Evolutionary conservation across 352 stramenopile genomes (phyloP), one percentile per base, ranked within the genome.

Genomic region (Pythium guiyangense): DNA sequence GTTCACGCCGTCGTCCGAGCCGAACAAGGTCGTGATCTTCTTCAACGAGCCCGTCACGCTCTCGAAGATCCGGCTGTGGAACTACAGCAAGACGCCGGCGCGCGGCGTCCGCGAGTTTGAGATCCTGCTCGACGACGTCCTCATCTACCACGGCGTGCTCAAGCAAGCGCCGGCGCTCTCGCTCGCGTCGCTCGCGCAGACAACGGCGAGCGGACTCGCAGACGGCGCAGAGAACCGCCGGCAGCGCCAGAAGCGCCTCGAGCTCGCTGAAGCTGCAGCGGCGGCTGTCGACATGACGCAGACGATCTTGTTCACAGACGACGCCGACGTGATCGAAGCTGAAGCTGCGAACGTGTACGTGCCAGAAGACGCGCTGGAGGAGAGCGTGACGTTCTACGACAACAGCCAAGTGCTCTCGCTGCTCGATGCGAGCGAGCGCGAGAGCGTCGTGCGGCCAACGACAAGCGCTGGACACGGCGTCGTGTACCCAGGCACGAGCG

Each of bases 11-110:
- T 70, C 74, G 22, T n/a, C n/a, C n/a, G 67, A 83, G 20, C 64
- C 64, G 22, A 94, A 94, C 56, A 84, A 86, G 42, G 62, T 96
- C 27, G 70, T 87, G 12, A 56, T 91, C 22, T 84, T 90, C 44
- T 96, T 92, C 64, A 86, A 96, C 52, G 73, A 84, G 27, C 82
- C 82, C 0, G 66, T 93, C 15, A 77, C 77, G 2, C 58, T 94
- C n/a, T 93, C 84, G 20, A 80, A 79, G 48, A 83, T 94, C 55
- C 81, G 74, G 1, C n/a, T 96, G 17, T 94, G 78, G 78, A 96
- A 96, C 58, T 96, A 96, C 70, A 88, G 70, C 68, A 94, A 93
- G 66, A 94, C 88, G 9, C 79, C 86, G 1, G 44, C 70, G 4
- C 79, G 88, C 8, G 88, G 88, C 20, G 88, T 89, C 0, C 68